phyloP scores from a whole-genome alignment of 805 yeast genomes.

The Pichia pseudocactophila region DNA sequence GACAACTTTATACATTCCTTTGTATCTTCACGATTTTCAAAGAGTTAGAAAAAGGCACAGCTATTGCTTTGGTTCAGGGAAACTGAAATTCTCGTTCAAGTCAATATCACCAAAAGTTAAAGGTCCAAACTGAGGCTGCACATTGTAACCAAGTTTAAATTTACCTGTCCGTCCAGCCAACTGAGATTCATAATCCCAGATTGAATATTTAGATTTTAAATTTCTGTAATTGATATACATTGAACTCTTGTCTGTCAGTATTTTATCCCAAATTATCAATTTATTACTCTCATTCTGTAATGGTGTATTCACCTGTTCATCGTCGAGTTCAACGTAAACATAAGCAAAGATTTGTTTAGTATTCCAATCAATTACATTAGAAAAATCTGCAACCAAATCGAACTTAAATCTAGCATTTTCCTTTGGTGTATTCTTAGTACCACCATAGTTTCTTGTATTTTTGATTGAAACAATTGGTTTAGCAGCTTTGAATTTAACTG shows the following conservation, averaged over 20 bases:
- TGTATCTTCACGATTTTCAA: neutral
- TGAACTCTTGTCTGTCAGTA: slow-evolving; percentile 48
- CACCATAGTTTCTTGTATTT: slow-evolving; percentile 39
- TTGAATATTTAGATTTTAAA: slow-evolving; percentile 65
- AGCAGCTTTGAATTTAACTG: slow-evolving; percentile 32
- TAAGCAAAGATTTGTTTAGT: slow-evolving; percentile 94
- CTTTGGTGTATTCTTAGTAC: slow-evolving; percentile 54
- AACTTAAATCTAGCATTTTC: slow-evolving; percentile 68
- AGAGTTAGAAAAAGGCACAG: neutral
- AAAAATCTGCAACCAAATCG: slow-evolving; percentile 65
- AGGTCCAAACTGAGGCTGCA: slow-evolving; percentile 87
- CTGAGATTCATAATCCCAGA: slow-evolving; percentile 71
- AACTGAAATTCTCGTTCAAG: slow-evolving; percentile 15
- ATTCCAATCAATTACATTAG: slow-evolving; percentile 88
- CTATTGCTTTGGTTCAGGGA: slow-evolving; percentile 14
- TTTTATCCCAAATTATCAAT: slow-evolving; percentile 87
- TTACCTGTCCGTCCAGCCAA: slow-evolving; percentile 57
- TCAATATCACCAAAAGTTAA: slow-evolving; percentile 56
- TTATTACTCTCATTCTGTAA: slow-evolving; percentile 22
- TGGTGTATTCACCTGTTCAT: neutral
- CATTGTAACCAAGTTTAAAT: slow-evolving; percentile 75
- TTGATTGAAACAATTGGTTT: slow-evolving; percentile 16
- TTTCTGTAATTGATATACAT: slow-evolving; percentile 48
- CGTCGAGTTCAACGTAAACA: slow-evolving; percentile 63
- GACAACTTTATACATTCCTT: neutral